Base-by-base conservation (phyloP, 2,329 filamentous ascomycete genomes). In the Botryotinia narcissicola region DNA sequence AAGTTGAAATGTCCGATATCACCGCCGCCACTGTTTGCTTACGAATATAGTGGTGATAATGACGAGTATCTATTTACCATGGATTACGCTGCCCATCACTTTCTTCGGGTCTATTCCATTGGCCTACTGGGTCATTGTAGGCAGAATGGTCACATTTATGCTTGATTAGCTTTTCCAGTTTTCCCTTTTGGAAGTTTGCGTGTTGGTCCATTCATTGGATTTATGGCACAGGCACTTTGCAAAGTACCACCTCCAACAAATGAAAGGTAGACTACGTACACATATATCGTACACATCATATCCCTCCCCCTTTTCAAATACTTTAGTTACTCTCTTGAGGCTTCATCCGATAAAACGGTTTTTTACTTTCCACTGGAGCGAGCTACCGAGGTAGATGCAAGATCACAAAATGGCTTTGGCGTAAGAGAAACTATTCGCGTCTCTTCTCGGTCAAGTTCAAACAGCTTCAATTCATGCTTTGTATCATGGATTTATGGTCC, bases 11-110 rank as follows among this genome's bases (percentile, higher is more conserved):
- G 25, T 37, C 44, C 63, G 29, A 48, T 66, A 51, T 51, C 63
- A 37, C 46, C 44, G 63, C 40, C 63, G 44, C 44, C 44, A 67
- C 63, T 40, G 32, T 51, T 37, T 51, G 63, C 63, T 67, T 51
- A 67, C 63, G 63, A 67, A 51, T 67, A n/a, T 35, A 51, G 63
- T 48, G 44, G 63, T 67, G 44, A 67, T 51, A 40, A 29, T 67
- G 44, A 67, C 63, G 63, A 67, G 32, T 51, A n/a, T 37, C 25
- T 18, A 8, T 29, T 16, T n/a, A 51, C 48, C 12, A n/a, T 25
- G 48, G n/a, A 51, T 51, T n/a, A 29, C 29, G 63, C 20, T 32
- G 7, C 20, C 44, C 16, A 35, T n/a, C 25, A 54, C 48, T 35
- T 48, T 51, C 14, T 8, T 66, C 32, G 63, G 29, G 32, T 37